Evolutionary conservation across 768 basidiomycete genomes (phyloP), one percentile per base, ranked within the genome.

Genomic region (Cystobasidium onofrii): DNA sequence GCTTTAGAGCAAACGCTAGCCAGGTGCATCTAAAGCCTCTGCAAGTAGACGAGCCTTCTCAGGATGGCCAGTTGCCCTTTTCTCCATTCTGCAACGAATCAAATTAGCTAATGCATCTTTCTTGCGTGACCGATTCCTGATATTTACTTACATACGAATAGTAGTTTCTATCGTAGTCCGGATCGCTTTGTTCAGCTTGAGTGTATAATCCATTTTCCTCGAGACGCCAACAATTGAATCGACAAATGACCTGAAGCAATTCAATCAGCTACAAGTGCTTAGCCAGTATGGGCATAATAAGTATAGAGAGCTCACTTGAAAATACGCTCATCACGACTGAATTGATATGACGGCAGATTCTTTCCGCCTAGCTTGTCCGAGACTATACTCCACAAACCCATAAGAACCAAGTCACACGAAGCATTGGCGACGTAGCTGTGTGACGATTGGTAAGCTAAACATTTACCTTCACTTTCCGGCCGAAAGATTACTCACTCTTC

Each of bases 351-450:
- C 1, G 74, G 74, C 36, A 75, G 46, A 17, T 31, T 27, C 3
- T 13, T 46, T 36, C 60, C 66, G 1, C 55, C 55, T 17, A 72
- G 23, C 27, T 55, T 57, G 36, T 75, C 74, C 6, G 43, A 70
- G 1, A 75, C 69, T 20, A 69, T 27, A 54, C 27, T 31, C 74
- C 66, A 63, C 23, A 75, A 39, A 12, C 55, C 74, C 70, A 75
- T 75, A 17, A 75, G 25, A 2, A 75, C 74, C 12, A 75, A 64
- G 41, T 75, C 74, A n/a, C n/a, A 29, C 1, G 74, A 62, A 17
- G 74, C 74, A 50, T 75, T 75, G 4, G 74, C 52, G 25, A 66
- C 43, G 23, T 64, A 67, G 50, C 63, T 64, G 64, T 17, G 7
- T 39, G 25, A n/a, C n/a, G 36, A 9, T 15, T 31, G 18, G 44